phyloP scores from a whole-genome alignment of 352 stramenopile species.

The Globisporangium takayamanum region DNA sequence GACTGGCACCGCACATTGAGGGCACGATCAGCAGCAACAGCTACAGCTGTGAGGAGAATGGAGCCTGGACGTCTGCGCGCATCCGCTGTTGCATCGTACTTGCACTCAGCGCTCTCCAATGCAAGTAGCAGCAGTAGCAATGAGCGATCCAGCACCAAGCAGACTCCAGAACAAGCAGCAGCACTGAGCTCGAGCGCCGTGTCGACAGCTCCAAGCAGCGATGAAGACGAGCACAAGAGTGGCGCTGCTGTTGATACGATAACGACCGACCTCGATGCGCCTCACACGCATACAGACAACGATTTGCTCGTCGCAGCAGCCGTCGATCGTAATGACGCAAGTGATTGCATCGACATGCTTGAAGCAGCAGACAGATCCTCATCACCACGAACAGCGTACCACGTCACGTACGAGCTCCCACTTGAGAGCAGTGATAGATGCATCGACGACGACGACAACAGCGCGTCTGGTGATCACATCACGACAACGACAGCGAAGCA shows the following conservation, averaged over 20 bases:
- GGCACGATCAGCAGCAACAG: no score
- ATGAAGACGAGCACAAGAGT: no score
- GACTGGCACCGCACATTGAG: no score
- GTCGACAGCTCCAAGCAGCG: no score
- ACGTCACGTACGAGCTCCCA: constrained; percentile 2
- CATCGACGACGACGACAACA: no score
- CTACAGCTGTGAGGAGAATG: not conserved
- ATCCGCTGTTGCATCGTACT: constrained; percentile 29
- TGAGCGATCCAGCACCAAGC: not conserved
- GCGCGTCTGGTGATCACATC: constrained; percentile 10
- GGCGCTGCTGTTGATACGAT: no score
- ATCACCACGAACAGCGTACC: not conserved
- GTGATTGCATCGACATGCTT: not conserved
- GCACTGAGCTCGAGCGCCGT: not conserved
- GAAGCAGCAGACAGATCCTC: not conserved
- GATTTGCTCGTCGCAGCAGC: no score
- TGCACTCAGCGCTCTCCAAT: constrained; percentile 26
- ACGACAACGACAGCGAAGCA: not conserved
- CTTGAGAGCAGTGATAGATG: constrained; percentile 10
- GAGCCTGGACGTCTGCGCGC: constrained; percentile 14
- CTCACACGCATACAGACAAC: no score
- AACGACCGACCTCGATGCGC: no score
- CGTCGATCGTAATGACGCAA: not conserved
- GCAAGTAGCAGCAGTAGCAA: constrained; percentile 16
- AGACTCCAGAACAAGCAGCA: constrained; percentile 1